Conservation (phyloP, 2,329 filamentous ascomycete species). For the Mollisia scopiformis region DNA sequence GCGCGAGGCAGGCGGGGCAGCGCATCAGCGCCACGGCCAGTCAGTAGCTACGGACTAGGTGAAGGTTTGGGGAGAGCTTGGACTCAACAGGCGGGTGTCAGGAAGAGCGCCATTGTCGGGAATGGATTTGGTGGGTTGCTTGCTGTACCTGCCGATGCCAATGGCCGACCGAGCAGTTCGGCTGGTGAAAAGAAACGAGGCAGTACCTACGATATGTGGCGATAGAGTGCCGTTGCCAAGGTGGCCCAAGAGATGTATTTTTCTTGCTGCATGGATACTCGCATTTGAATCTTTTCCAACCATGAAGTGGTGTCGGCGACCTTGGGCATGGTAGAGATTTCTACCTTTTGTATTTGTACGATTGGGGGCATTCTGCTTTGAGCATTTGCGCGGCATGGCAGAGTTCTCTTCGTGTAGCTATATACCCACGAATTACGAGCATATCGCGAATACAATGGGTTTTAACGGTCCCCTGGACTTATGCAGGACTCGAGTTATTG, state of each 20-base stretch:
- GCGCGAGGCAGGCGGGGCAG: slow-evolving; percentile 41
- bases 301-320: too few species aligned
- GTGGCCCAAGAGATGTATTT: too few species aligned
- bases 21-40: slow-evolving; percentile 42
- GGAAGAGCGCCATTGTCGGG: slow-evolving; percentile 65
- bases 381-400: background rate
- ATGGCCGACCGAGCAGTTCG: slow-evolving; percentile 33
- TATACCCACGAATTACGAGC: background rate
- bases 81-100: slow-evolving; percentile 52
- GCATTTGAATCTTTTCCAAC: too few species aligned
- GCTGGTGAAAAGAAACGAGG: slow-evolving; percentile 31
- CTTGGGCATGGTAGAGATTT: background rate
- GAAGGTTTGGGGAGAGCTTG: slow-evolving; percentile 42
- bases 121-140: slow-evolving; percentile 70
- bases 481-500: too few species aligned
- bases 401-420: background rate
- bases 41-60: slow-evolving; percentile 46
- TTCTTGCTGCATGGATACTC: too few species aligned
- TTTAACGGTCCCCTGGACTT: background rate
- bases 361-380: background rate
- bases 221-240: background rate
- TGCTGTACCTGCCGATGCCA: slow-evolving; percentile 60
- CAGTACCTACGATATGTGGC: slow-evolving; percentile 36
- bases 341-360: background rate
- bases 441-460: background rate